These are phyloP conservation scores for Diaporthe sp. DNA, from an alignment of 2,329 filamentous ascomycete genomes.

Conservation along the genomic window DNA sequence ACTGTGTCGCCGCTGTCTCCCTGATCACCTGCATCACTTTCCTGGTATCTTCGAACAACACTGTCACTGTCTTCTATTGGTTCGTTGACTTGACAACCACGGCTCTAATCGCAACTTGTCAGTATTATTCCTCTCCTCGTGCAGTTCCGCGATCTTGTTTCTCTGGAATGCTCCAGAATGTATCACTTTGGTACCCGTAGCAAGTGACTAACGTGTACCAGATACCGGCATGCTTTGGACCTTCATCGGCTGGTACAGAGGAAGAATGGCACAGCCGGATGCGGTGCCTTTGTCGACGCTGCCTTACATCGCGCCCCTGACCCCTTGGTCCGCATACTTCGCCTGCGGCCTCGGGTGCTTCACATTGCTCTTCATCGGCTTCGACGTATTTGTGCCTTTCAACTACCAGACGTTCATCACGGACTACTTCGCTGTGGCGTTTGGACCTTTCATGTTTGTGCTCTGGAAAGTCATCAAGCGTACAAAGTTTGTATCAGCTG, in stretches of 20 bases:
- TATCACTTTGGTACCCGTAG: no score
- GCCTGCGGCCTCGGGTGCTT: conserved; percentile 40
- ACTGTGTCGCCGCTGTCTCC: conserved; percentile 45
- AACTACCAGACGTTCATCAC: conserved; percentile 55
- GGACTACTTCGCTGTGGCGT: conserved; percentile 56
- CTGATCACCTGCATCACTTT: conserved; percentile 49
- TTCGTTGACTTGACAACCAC: conserved; percentile 48
- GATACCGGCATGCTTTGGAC: conserved; percentile 58
- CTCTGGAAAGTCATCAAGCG: conserved; percentile 71
- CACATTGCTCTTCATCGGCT: conserved; percentile 66
- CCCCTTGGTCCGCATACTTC: conserved; percentile 49
- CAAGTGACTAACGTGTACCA: no score
- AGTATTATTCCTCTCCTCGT: no score
- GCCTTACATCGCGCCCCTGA: conserved; percentile 62
- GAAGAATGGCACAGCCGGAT: conserved; percentile 61
- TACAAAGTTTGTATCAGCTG: conserved; percentile 61
- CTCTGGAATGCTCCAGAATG: no score
- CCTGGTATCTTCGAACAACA: conserved; percentile 48
- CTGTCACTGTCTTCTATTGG: conserved; percentile 51
- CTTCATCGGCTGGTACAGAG: conserved; percentile 61
- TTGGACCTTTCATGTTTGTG: conserved; percentile 62
- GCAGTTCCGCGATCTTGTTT: no score
- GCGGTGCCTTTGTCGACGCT: conserved; percentile 57
- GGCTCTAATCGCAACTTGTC: conserved; percentile 53
- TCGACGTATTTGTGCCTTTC: conserved; percentile 63